Evolutionary conservation across 2,329 filamentous ascomycete species (phyloP).

Genomic region (Colletotrichum sp.): DNA sequence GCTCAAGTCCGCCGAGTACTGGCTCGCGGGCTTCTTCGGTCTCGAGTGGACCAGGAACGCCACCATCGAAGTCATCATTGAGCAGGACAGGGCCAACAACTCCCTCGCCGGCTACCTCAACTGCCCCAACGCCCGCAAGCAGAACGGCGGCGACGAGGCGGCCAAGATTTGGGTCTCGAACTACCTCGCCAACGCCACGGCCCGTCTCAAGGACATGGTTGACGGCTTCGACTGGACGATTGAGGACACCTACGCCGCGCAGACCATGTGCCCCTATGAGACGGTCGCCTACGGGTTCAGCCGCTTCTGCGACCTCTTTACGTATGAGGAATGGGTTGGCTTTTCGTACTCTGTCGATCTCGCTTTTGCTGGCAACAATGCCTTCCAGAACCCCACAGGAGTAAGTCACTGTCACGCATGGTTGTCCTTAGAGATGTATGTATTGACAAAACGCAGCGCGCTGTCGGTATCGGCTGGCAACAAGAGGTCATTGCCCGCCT

Average conservation of each 20-base stretch:
- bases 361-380: slow-evolving; percentile 64
- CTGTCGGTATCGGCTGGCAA: slow-evolving; percentile 76
- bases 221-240: slow-evolving; percentile 67
- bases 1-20: slow-evolving; percentile 79
- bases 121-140: slow-evolving; percentile 66
- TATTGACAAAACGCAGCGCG: slow-evolving; percentile 50
- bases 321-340: slow-evolving; percentile 73
- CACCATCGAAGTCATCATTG: slow-evolving; percentile 75
- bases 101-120: slow-evolving; percentile 70
- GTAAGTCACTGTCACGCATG: slow-evolving; percentile 42
- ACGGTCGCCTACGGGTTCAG: slow-evolving; percentile 79
- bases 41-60: slow-evolving; percentile 75
- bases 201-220: slow-evolving; percentile 61
- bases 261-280: slow-evolving; percentile 79
- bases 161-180: slow-evolving; percentile 62
- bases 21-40: slow-evolving; percentile 80
- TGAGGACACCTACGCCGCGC: slow-evolving; percentile 68
- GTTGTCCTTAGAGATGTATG: slow-evolving; percentile 33
- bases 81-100: slow-evolving; percentile 69
- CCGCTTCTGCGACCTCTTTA: slow-evolving; percentile 76
- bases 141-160: slow-evolving; percentile 57
- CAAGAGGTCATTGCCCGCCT: slow-evolving; percentile 76
- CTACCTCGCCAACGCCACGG: slow-evolving; percentile 69
- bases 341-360: slow-evolving; percentile 77
- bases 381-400: slow-evolving; percentile 68